These are phyloP conservation scores for Acrocalymma vagum DNA, from an alignment of 2,329 filamentous ascomycete genomes.

Conservation along the genomic window DNA sequence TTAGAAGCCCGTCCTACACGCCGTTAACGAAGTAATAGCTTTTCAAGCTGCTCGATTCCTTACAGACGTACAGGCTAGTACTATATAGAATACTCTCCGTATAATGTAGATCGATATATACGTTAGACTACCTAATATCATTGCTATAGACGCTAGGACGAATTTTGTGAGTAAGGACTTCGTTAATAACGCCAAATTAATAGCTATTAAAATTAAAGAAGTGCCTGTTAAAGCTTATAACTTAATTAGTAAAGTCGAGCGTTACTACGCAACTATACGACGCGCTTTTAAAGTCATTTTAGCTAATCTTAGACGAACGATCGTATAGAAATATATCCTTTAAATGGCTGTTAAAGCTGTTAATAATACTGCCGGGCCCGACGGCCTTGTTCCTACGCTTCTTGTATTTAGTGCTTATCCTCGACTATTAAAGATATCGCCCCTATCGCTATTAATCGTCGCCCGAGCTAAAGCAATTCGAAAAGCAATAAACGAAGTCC, in stretches of 20 bases:
- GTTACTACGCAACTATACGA: constrained; percentile 1
- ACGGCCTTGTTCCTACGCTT: too few species aligned
- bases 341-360: constrained; percentile 1
- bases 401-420: constrained; percentile 1
- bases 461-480: background rate
- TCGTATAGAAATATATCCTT: background rate
- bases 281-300: background rate
- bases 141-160: too few species aligned
- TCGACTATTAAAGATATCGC: background rate
- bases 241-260: constrained; percentile 3
- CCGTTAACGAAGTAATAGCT: too few species aligned
- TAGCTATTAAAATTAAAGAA: background rate
- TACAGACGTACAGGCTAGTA: background rate
- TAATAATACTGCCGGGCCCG: too few species aligned
- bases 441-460: background rate
- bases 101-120: background rate
- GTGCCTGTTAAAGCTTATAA: constrained; percentile 2
- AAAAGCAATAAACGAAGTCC: background rate
- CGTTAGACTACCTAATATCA: too few species aligned
- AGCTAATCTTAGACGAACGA: background rate
- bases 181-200: background rate
- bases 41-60: constrained; percentile 1
- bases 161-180: background rate
- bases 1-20: background rate
- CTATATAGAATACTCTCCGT: background rate